These are phyloP conservation scores for Didymellaceae sp. DNA, from an alignment of 2,329 filamentous ascomycete genomes.

Conservation along the genomic window DNA sequence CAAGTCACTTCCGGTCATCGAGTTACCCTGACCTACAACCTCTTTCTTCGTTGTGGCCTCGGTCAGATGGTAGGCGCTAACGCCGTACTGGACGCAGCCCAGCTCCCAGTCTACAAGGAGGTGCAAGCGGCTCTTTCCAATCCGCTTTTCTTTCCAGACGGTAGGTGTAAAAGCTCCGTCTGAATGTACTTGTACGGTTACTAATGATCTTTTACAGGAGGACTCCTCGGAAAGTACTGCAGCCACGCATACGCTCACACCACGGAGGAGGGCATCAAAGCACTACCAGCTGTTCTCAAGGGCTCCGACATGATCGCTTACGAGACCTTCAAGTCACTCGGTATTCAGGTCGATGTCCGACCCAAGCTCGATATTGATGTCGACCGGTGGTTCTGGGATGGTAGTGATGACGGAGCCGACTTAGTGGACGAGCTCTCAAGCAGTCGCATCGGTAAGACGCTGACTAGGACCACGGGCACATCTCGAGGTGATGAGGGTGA, in stretches of 20 bases:
- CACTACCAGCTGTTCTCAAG: constrained; percentile 53
- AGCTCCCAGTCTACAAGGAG: not conserved
- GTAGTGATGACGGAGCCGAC: too few species aligned
- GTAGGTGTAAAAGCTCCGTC: constrained; percentile 29
- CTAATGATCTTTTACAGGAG: too few species aligned
- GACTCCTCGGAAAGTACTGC: constrained; percentile 55
- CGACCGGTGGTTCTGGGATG: not conserved
- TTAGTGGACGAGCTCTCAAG: not conserved
- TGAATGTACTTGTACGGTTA: too few species aligned
- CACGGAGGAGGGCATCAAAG: constrained; percentile 21
- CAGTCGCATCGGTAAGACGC: not conserved
- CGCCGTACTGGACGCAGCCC: constrained; percentile 35
- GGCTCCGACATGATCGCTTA: constrained; percentile 56
- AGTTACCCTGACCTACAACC: constrained; percentile 63
- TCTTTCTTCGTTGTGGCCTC: constrained; percentile 54
- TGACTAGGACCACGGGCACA: not conserved
- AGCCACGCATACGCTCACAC: constrained; percentile 58
- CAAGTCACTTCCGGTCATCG: constrained; percentile 60
- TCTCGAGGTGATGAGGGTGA: not conserved
- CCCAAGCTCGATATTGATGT: constrained; percentile 32
- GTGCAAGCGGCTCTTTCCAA: not conserved
- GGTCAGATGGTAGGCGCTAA: constrained; percentile 35
- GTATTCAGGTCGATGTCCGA: constrained; percentile 37
- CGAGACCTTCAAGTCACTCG: constrained; percentile 42
- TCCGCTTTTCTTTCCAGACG: constrained; percentile 47